Conservation (phyloP, 2,329 filamentous ascomycete genomes). For the Setomelanomma holmii region DNA sequence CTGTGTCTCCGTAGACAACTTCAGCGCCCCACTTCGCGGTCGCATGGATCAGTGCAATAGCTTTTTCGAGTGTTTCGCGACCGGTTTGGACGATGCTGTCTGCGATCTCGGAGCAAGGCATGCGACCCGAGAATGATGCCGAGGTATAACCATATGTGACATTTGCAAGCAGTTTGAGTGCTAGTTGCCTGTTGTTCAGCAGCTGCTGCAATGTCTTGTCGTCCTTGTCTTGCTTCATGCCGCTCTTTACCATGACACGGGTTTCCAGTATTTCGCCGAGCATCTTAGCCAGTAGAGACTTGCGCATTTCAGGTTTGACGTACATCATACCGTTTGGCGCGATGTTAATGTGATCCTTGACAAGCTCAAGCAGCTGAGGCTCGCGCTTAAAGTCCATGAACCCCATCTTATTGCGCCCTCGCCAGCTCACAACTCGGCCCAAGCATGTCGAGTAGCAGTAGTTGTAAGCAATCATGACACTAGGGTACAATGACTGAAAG, state of each 20-base stretch:
- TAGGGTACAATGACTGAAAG: slow-evolving; percentile 95
- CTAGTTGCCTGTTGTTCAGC: slow-evolving; percentile 91
- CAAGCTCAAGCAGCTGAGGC: slow-evolving; percentile 74
- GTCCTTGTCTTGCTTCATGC: slow-evolving; percentile 92
- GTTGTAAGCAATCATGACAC: slow-evolving; percentile 99
- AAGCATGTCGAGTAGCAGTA: slow-evolving; percentile 98
- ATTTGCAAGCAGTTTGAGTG: slow-evolving; percentile 95
- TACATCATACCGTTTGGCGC: slow-evolving; percentile 98
- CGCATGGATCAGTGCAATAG: slow-evolving; percentile 91
- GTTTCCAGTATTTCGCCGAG: slow-evolving; percentile 94
- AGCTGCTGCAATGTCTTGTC: slow-evolving; percentile 85
- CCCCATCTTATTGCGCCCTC: slow-evolving; percentile 93
- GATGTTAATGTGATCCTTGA: slow-evolving; percentile 88
- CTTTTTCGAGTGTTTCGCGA: slow-evolving; percentile 90
- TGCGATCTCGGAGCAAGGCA: slow-evolving; percentile 97
- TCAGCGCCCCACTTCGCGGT: slow-evolving; percentile 89
- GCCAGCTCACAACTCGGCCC: slow-evolving; percentile 84
- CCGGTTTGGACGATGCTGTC: slow-evolving; percentile 98
- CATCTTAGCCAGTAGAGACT: slow-evolving; percentile 95
- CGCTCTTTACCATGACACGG: slow-evolving; percentile 95
- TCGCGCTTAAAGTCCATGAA: slow-evolving; percentile 86
- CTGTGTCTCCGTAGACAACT: slow-evolving; percentile 97
- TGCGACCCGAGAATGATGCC: slow-evolving; percentile 92
- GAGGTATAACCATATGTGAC: slow-evolving; percentile 99
- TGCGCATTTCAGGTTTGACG: slow-evolving; percentile 81